Percentiles rank a stretch among this genome's conserved stretches.
Conservation (phyloP, 1,284 basidiomycete species). For the Mycena citricolor region DNA sequence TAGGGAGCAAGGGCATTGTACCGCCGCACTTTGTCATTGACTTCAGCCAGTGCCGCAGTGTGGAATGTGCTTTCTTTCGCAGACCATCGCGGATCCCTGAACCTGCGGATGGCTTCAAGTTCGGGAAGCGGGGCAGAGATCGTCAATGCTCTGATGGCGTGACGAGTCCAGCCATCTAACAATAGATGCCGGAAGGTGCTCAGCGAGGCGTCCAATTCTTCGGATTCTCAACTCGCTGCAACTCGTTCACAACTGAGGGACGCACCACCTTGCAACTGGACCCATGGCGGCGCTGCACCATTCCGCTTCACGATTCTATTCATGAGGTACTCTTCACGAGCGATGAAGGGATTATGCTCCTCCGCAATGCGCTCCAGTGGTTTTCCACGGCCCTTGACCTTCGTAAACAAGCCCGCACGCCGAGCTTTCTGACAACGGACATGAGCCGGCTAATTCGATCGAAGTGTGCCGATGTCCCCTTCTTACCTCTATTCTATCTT, state of each 20-base stretch:
- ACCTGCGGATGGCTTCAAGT: slow-evolving; percentile 38
- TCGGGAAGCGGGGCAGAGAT: too few relatives aligned
- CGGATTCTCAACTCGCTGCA: too few relatives aligned
- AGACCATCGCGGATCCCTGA: slow-evolving; percentile 78
- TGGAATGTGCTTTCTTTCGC: slow-evolving; percentile 70
- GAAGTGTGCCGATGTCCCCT: neutral
- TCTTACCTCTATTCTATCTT: slow-evolving; percentile 76
- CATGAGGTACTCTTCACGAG: slow-evolving; percentile 80
- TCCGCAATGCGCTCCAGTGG: slow-evolving; percentile 62
- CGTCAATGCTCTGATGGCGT: slow-evolving; percentile 59
- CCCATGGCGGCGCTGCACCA: slow-evolving; percentile 88
- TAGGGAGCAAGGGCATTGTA: slow-evolving; percentile 83
- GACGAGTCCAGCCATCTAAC: slow-evolving; percentile 64
- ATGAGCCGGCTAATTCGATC: neutral
- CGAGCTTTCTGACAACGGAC: slow-evolving; percentile 53
- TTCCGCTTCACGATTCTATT: slow-evolving; percentile 87
- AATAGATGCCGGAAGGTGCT: slow-evolving; percentile 65
- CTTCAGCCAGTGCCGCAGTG: slow-evolving; percentile 62
- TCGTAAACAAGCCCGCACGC: slow-evolving; percentile 68
- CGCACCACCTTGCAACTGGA: slow-evolving; percentile 78
- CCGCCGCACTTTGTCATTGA: slow-evolving; percentile 74
- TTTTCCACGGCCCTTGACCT: slow-evolving; percentile 74
- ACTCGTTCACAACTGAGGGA: too few relatives aligned
- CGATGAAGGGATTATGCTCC: slow-evolving; percentile 81
- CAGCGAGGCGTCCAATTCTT: slow-evolving; percentile 47